These are phyloP conservation scores for Geranomyces michiganensis DNA, from an alignment of 192 early-diverging fungal species.

Conservation along the genomic window DNA sequence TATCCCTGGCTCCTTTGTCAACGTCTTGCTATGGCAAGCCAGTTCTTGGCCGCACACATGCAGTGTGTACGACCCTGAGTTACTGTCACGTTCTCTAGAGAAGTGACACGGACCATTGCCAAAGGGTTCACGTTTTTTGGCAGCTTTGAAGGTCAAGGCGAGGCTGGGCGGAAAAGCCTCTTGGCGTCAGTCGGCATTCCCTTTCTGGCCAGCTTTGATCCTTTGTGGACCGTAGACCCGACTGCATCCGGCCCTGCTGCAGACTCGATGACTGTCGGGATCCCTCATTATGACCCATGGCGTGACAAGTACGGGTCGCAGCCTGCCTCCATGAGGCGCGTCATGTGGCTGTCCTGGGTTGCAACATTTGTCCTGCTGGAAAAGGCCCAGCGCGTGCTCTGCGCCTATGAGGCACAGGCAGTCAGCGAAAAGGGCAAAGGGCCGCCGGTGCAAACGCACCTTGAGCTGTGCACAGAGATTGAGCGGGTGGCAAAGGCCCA, in stretches of 20 bases:
- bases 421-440: neutral
- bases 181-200: neutral
- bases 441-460: neutral
- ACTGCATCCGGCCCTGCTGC: neutral
- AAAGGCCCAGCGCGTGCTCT: neutral
- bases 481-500: neutral
- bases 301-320: slow-evolving; percentile 30
- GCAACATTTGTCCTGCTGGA: slow-evolving; percentile 31
- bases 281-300: slow-evolving; percentile 23
- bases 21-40: neutral
- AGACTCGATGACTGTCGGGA: slow-evolving; percentile 1
- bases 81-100: slow-evolving; percentile 20
- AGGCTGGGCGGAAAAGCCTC: neutral
- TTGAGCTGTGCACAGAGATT: neutral
- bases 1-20: slow-evolving; percentile 11
- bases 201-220: slow-evolving; percentile 4
- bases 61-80: slow-evolving; percentile 6
- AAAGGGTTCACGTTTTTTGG: slow-evolving; percentile 26
- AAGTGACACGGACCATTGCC: slow-evolving; percentile 7
- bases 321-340: slow-evolving; percentile 9
- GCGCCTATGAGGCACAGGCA: neutral
- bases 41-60: slow-evolving; percentile 12
- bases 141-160: slow-evolving; percentile 3
- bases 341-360: slow-evolving; percentile 28
- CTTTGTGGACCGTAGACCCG: neutral